Evolutionary conservation across 257 asterid species (phyloP), one percentile per base, ranked within the genome.

Genomic region (Nicotiana benthamiana): DNA sequence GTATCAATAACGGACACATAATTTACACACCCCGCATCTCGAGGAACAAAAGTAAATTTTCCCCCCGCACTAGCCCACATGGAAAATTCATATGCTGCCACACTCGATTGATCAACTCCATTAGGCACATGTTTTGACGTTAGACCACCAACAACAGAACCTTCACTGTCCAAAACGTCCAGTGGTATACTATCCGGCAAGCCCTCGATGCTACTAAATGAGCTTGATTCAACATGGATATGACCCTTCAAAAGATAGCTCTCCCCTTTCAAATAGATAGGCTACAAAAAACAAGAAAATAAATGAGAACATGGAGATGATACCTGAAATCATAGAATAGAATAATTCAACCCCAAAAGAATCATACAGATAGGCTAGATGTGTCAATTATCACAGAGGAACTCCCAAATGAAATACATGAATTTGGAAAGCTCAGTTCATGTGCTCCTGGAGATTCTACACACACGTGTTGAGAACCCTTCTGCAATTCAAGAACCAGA

Each of bases 371-470:
- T 81, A 88, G 87, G 87, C 86, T 67, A 62, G 93, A 89, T 36
- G 99, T 90, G 82, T 95, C 97, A 78, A 95, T 81, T 84, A 67
- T 89, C 82, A 89, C 32, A 57, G 87, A 88, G 84, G 94, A 82
- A 86, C 93, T 91, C 82, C 97, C 97, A 80, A 95, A 93, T 80
- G 88, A 91, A 86, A 95, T 87, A 82, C 99, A 95, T 9, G 99
- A 90, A 83, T 91, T 84, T 12, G 88, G 86, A 74, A 95, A 90
- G 89, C 93, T 95, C 82, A 95, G 95, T 82, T 95, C 97, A 82
- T 95, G 99, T 83, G 89, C 90, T 83, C 99, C 98, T 80, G 97
- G 90, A 89, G 93, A 86, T 83, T 89, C 91, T 70, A 95, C 90
- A 87, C 97, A 95, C 28, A 90, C 84, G 54, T 80, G 89, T 83